Evolutionary conservation across 768 basidiomycete species (phyloP).

Genomic region (Phlebiopsis flavidoalba): DNA sequence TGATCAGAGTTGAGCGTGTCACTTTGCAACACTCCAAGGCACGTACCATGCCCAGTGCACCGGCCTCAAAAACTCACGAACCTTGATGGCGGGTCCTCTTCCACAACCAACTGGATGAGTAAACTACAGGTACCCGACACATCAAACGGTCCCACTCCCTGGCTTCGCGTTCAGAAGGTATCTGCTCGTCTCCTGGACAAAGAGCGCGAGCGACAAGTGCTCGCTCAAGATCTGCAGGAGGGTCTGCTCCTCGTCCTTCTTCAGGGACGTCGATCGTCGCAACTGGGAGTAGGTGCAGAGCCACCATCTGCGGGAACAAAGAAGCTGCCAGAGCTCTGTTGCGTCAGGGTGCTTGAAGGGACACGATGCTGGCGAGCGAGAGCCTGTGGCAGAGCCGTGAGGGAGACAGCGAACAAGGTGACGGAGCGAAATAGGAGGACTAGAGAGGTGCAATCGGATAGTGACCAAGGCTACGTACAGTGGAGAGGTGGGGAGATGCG

Average conservation of each 20-base stretch:
- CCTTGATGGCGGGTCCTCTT: constrained; percentile 87
- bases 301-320: constrained; percentile 71
- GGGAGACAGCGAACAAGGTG: constrained; percentile 69
- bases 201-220: constrained; percentile 80
- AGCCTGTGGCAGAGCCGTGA: constrained; percentile 56
- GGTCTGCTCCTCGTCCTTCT: constrained; percentile 63
- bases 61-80: constrained; percentile 86
- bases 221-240: constrained; percentile 85
- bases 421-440: constrained; percentile 76
- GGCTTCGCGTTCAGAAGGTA: constrained; percentile 62
- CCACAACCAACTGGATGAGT: constrained; percentile 93
- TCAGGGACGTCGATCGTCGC: constrained; percentile 35
- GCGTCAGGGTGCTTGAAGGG: constrained; percentile 36
- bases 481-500: constrained; percentile 53
- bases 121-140: constrained; percentile 79
- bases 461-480: constrained; percentile 52
- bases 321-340: constrained; percentile 38
- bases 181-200: constrained; percentile 69
- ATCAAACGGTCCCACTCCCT: constrained; percentile 90
- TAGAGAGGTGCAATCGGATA: constrained; percentile 69
- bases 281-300: constrained; percentile 25
- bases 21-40: neutral
- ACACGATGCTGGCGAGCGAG: constrained; percentile 55
- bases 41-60: constrained; percentile 86
- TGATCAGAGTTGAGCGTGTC: constrained; percentile 1